Evolutionary conservation across 176 grass and related monocot genomes (phyloP).

Genomic region (Pontederia crassipes): DNA sequence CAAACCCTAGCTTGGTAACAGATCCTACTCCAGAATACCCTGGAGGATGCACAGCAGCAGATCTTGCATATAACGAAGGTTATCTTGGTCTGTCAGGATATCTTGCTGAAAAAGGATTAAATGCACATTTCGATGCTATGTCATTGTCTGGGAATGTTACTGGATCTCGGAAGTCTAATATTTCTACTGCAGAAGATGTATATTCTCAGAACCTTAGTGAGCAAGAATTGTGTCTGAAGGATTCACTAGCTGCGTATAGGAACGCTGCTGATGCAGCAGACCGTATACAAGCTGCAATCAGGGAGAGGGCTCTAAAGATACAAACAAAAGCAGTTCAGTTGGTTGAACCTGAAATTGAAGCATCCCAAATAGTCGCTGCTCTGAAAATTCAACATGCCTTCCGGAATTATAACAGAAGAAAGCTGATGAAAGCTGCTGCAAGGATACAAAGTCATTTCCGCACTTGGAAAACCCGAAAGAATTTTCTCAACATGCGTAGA

Average conservation of each 20-base stretch:
- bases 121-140: conserved; percentile 85
- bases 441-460: conserved; percentile 90
- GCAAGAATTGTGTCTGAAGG: conserved; percentile 89
- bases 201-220: conserved; percentile 60
- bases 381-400: conserved; percentile 93
- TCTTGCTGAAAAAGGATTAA: conserved; percentile 76
- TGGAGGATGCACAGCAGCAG: conserved; percentile 70
- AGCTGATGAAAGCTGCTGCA: conserved; percentile 73
- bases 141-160: conserved; percentile 44
- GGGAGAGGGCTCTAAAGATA: conserved; percentile 69
- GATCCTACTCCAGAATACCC: conserved; percentile 51
- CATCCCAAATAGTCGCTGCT: conserved; percentile 72
- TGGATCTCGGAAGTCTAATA: conserved; percentile 14
- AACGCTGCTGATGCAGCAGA: conserved; percentile 91
- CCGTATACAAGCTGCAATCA: conserved; percentile 84
- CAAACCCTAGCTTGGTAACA: conserved; percentile 94
- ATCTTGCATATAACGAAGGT: conserved; percentile 67
- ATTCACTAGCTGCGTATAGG: conserved; percentile 86
- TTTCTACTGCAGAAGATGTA: conserved; percentile 23
- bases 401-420: conserved; percentile 68
- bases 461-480: conserved; percentile 58
- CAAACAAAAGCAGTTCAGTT: conserved; percentile 81
- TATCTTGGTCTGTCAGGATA: conserved; percentile 89
- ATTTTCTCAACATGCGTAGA: conserved; percentile 66
- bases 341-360: conserved; percentile 60